These are phyloP conservation scores for Rhodotorula paludigena DNA, from an alignment of 768 basidiomycete species.

Conservation along the genomic window DNA sequence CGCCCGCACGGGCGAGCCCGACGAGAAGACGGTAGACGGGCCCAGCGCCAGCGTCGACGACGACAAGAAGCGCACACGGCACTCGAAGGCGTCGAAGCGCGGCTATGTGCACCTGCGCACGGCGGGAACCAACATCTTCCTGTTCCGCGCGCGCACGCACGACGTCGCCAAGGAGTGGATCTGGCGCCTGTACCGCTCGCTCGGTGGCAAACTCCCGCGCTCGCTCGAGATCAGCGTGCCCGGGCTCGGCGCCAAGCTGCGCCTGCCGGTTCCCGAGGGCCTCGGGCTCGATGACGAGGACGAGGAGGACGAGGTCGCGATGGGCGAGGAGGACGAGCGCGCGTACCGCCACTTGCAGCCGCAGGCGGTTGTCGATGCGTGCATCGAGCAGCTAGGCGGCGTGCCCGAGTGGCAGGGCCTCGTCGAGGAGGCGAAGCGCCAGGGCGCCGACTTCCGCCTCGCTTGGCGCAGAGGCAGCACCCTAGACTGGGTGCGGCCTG, in stretches of 20 bases:
- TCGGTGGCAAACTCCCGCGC: conserved; percentile 67
- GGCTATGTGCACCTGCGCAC: conserved; percentile 55
- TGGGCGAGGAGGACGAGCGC: conserved; percentile 38
- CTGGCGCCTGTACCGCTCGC: conserved; percentile 74
- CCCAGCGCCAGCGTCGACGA: conserved; percentile 2
- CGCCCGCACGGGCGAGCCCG: neutral
- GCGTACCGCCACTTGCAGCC: conserved; percentile 50
- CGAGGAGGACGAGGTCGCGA: conserved; percentile 51
- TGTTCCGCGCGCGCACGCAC: conserved; percentile 74
- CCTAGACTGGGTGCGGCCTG: conserved; percentile 73
- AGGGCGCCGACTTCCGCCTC: conserved; percentile 50
- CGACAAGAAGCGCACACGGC: conserved; percentile 37
- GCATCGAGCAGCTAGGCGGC: conserved; percentile 56
- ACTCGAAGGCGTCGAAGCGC: conserved; percentile 45
- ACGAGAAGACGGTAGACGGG: neutral
- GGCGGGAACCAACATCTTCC: conserved; percentile 73
- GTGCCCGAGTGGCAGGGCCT: conserved; percentile 62
- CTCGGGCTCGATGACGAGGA: conserved; percentile 6
- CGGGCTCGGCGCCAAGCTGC: conserved; percentile 49
- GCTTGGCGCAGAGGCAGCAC: conserved; percentile 66
- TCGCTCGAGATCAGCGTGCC: conserved; percentile 71
- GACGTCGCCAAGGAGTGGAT: conserved; percentile 80
- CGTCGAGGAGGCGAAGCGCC: conserved; percentile 55
- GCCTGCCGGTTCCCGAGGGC: conserved; percentile 29
- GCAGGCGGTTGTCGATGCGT: conserved; percentile 61